These are phyloP conservation scores for Penicillium vulpinum DNA, from an alignment of 2,329 filamentous ascomycete genomes.

Conservation along the genomic window DNA sequence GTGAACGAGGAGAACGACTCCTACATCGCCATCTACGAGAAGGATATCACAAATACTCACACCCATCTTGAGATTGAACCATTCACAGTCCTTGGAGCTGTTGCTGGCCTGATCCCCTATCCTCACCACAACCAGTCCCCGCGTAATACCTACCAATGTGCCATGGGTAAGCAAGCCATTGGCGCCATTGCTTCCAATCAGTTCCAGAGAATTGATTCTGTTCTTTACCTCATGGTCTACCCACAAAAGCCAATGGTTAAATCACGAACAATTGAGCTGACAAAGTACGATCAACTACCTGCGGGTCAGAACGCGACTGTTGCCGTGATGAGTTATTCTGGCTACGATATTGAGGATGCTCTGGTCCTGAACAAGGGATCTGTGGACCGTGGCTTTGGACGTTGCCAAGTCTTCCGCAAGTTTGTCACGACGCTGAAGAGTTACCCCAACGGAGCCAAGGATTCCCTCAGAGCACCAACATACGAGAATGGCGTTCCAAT, in stretches of 20 bases:
- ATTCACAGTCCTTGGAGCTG: conserved; percentile 92
- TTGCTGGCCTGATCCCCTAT: conserved; percentile 94
- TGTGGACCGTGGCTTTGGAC: conserved; percentile 89
- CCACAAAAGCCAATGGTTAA: conserved; percentile 98
- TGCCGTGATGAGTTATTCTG: conserved; percentile 98
- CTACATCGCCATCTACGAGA: conserved; percentile 86
- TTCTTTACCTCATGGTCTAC: conserved; percentile 96
- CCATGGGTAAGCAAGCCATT: conserved; percentile 99
- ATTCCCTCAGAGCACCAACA: conserved; percentile 62
- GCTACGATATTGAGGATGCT: conserved; percentile 99
- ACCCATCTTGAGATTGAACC: conserved; percentile 98
- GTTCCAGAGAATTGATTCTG: conserved; percentile 92
- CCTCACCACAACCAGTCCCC: conserved; percentile 99
- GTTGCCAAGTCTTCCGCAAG: conserved; percentile 98
- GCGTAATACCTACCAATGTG: conserved; percentile 97
- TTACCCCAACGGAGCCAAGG: conserved; percentile 76
- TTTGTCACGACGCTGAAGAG: conserved; percentile 82
- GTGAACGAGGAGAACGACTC: conserved; percentile 98
- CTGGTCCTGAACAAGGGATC: conserved; percentile 96
- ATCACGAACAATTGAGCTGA: conserved; percentile 91
- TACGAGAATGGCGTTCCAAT: conserved; percentile 62
- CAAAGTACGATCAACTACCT: conserved; percentile 95
- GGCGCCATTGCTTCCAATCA: conserved; percentile 98
- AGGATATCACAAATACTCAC: conserved; percentile 76
- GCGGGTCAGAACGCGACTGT: conserved; percentile 97